Evolutionary conservation across 208 protist species (phyloP).

Genomic region (Leishmania tarentolae): DNA sequence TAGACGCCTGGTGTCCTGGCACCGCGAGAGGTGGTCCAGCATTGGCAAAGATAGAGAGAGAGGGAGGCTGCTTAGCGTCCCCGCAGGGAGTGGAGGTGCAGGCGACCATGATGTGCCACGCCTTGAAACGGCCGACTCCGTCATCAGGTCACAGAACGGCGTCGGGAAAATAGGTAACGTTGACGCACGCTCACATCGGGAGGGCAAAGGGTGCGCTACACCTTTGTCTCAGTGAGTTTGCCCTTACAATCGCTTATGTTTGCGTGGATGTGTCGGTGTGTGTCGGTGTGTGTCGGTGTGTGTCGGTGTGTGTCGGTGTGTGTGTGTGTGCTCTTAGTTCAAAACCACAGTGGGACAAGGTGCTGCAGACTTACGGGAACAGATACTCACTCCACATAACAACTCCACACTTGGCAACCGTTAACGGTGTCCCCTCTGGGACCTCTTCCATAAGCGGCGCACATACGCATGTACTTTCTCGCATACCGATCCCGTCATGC

Average conservation of each 20-base stretch:
- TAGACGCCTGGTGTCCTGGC: neutral
- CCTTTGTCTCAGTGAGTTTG: neutral
- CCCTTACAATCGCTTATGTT: neutral
- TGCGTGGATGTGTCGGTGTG: neutral
- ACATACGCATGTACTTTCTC: neutral
- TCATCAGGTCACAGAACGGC: neutral
- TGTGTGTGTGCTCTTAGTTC: neutral
- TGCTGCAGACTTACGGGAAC: neutral
- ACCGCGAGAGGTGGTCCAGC: neutral
- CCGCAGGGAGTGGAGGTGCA: neutral
- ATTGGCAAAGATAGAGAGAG: neutral
- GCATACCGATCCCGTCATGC: neutral
- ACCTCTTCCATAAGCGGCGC: neutral
- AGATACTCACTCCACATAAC: neutral
- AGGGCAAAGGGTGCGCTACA: neutral
- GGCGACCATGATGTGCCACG: neutral
- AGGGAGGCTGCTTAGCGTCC: no score
- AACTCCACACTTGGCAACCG: neutral
- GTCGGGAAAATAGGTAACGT: neutral
- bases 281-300: neutral
- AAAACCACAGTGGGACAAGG: neutral
- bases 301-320: neutral
- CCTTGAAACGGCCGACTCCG: neutral
- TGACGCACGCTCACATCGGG: neutral
- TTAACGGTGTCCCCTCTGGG: no score